These are phyloP conservation scores for Alternaria triticimaculans DNA, from an alignment of 2,329 filamentous ascomycete genomes.

Conservation along the genomic window DNA sequence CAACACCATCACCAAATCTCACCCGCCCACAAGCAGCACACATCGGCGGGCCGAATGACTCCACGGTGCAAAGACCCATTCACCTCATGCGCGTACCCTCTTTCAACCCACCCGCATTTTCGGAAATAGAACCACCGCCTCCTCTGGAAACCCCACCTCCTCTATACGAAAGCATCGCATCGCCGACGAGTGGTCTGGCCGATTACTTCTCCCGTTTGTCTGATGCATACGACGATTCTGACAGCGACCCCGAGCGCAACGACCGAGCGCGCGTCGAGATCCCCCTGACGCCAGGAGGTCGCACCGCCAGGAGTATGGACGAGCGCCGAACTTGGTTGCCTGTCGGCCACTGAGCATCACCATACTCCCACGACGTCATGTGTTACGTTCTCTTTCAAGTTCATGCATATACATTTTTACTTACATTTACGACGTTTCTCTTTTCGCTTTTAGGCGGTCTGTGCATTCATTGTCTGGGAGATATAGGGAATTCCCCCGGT, in stretches of 20 bases:
- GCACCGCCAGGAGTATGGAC: slow-evolving; percentile 70
- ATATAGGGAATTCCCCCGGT: not conserved
- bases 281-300: slow-evolving; percentile 68
- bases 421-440: slow-evolving; percentile 1
- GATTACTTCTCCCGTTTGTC: slow-evolving; percentile 88
- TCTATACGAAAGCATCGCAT: slow-evolving; percentile 80
- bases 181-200: slow-evolving; percentile 72
- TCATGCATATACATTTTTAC: slow-evolving; percentile 19
- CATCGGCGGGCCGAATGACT: slow-evolving; percentile 54
- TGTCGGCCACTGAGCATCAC: slow-evolving; percentile 41
- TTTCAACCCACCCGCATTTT: slow-evolving; percentile 86
- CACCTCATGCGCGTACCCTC: slow-evolving; percentile 84
- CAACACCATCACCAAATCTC: slow-evolving; percentile 48
- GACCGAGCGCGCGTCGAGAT: slow-evolving; percentile 58
- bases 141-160: slow-evolving; percentile 81
- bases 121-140: slow-evolving; percentile 78
- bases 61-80: slow-evolving; percentile 71
- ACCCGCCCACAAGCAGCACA: slow-evolving; percentile 58
- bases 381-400: slow-evolving; percentile 12
- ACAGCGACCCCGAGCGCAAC: slow-evolving; percentile 58
- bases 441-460: slow-evolving; percentile 2
- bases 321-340: slow-evolving; percentile 64
- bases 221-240: slow-evolving; percentile 66
- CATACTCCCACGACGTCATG: slow-evolving; percentile 38
- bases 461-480: not conserved